These are phyloP conservation scores for Acacia acuminata DNA, from an alignment of 306 rosid species.

Conservation along the genomic window DNA sequence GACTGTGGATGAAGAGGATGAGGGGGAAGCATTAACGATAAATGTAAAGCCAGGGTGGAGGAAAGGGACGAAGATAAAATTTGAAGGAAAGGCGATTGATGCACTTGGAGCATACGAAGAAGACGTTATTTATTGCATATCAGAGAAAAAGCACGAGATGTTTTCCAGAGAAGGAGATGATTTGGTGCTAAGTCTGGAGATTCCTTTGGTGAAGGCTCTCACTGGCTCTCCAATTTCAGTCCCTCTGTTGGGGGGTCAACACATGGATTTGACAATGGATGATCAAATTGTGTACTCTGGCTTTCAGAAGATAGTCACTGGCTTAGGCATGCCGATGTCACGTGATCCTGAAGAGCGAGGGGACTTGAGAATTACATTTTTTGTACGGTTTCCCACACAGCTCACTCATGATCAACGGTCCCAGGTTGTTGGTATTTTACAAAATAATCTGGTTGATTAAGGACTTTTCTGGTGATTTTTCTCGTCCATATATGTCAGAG, in stretches of 20 bases:
- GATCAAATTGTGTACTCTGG: conserved; percentile 61
- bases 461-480: neutral
- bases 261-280: conserved; percentile 44
- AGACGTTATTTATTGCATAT: conserved; percentile 53
- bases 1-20: conserved; percentile 67
- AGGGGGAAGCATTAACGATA: conserved; percentile 65
- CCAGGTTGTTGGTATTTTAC: conserved; percentile 55
- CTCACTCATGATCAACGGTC: conserved; percentile 60
- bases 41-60: conserved; percentile 89
- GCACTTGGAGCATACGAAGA: conserved; percentile 47
- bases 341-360: conserved; percentile 59
- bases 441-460: conserved; percentile 24
- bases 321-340: conserved; percentile 73
- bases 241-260: conserved; percentile 69
- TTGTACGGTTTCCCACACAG: conserved; percentile 62
- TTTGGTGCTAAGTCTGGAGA: conserved; percentile 56
- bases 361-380: conserved; percentile 55
- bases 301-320: conserved; percentile 49
- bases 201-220: conserved; percentile 71
- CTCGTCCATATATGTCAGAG: neutral
- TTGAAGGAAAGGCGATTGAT: conserved; percentile 75
- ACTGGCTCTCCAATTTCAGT: conserved; percentile 60
- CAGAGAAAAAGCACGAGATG: conserved; percentile 59
- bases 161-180: conserved; percentile 81
- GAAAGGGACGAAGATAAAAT: conserved; percentile 80